Conservation (phyloP, 495 filamentous ascomycete species). For the Darksidea phi region DNA sequence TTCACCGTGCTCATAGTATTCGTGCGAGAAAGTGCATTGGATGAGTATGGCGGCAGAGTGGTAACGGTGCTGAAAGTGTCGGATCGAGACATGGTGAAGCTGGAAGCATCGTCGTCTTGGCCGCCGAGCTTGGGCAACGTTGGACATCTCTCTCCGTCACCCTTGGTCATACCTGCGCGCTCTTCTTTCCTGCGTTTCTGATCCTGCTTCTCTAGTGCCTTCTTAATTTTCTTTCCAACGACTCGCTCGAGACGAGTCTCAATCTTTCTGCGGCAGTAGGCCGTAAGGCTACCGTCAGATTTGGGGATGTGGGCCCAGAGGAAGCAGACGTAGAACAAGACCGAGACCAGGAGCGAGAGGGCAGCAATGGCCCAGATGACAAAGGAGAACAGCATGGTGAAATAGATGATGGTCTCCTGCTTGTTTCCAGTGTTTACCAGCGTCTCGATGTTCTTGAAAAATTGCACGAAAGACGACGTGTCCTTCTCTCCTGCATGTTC, state of each 20-base stretch:
- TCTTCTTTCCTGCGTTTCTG: constrained; percentile 57
- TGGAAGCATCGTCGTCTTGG: constrained; percentile 48
- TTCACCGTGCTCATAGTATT: constrained; percentile 32
- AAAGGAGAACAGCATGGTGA: constrained; percentile 87
- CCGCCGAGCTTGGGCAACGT: constrained; percentile 57
- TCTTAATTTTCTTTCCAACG: constrained; percentile 77
- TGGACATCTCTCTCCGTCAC: constrained; percentile 58
- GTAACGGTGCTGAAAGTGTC: constrained; percentile 44
- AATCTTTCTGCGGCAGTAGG: constrained; percentile 87
- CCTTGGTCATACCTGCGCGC: constrained; percentile 54
- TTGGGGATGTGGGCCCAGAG: constrained; percentile 85
- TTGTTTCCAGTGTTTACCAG: constrained; percentile 64
- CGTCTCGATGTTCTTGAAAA: constrained; percentile 62
- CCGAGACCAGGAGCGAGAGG: constrained; percentile 68
- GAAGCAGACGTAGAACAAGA: constrained; percentile 78
- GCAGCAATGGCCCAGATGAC: constrained; percentile 84
- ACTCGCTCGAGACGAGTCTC: constrained; percentile 77
- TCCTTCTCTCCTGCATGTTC: constrained; percentile 53
- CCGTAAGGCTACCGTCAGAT: constrained; percentile 70
- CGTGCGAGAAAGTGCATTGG: constrained; percentile 53
- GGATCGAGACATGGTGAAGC: constrained; percentile 16
- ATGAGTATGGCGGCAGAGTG: constrained; percentile 62
- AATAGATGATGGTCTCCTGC: constrained; percentile 75
- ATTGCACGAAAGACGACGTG: constrained; percentile 41
- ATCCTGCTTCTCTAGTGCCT: constrained; percentile 76